Evolutionary conservation across 495 filamentous ascomycete species (phyloP).

Genomic region (Daldinia vernicosa): DNA sequence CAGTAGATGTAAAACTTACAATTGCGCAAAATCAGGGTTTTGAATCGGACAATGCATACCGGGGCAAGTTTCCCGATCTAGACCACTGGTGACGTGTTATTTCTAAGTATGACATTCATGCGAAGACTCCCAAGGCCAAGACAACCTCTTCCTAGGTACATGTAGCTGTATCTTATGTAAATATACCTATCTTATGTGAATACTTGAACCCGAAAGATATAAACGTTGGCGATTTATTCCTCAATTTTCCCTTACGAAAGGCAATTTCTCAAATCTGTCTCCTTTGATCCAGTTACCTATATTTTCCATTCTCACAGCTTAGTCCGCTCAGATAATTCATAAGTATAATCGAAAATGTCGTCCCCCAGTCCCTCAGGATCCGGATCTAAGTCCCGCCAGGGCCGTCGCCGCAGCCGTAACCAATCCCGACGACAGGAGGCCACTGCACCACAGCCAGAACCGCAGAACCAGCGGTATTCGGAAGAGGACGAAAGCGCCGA

Average conservation of each 20-base stretch:
- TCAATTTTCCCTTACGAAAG: not conserved
- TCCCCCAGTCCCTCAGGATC: slow-evolving; percentile 37
- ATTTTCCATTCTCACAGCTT: not conserved
- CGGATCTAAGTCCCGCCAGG: slow-evolving; percentile 29
- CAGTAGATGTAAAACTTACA: slow-evolving; percentile 13
- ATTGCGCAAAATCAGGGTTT: slow-evolving; percentile 34
- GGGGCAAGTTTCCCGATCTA: slow-evolving; percentile 22
- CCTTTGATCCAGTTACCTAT: not conserved
- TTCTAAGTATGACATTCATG: slow-evolving; percentile 16
- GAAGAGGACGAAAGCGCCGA: slow-evolving; percentile 54
- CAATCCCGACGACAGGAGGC: slow-evolving; percentile 43
- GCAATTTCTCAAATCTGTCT: not conserved
- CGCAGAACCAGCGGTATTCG: slow-evolving; percentile 39
- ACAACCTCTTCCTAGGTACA: not conserved
- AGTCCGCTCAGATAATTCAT: not conserved
- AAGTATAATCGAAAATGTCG: slow-evolving; percentile 34
- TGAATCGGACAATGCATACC: not conserved
- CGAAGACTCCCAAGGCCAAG: not conserved
- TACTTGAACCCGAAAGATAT: not conserved
- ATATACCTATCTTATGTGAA: slow-evolving; percentile 28
- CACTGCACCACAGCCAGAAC: slow-evolving; percentile 49
- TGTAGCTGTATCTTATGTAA: not conserved
- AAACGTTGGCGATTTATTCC: not conserved
- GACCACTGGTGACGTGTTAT: slow-evolving; percentile 30
- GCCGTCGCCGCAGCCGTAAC: slow-evolving; percentile 42